These are phyloP conservation scores for Asclepias syriaca DNA, from an alignment of 257 asterid genomes.

Conservation along the genomic window DNA sequence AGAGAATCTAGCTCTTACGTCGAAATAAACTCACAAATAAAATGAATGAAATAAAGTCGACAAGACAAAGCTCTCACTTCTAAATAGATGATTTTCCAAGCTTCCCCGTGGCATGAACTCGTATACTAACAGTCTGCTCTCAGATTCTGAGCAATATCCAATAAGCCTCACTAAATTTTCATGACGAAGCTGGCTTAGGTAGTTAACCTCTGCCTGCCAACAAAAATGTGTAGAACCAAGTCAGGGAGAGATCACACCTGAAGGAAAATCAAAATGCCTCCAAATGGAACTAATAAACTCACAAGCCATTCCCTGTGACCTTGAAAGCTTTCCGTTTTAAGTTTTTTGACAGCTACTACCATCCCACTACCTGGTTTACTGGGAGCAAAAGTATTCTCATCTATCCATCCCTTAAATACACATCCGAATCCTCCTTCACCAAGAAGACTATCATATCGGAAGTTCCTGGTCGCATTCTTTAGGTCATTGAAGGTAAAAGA, in stretches of 20 bases:
- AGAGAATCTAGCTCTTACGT: not conserved
- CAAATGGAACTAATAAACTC: conserved; percentile 14
- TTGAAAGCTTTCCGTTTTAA: conserved; percentile 53
- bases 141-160: conserved; percentile 65
- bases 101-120: conserved; percentile 75
- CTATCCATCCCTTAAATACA: conserved; percentile 80
- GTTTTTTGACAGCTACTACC: conserved; percentile 69
- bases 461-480: conserved; percentile 55
- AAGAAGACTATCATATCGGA: conserved; percentile 53
- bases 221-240: not conserved
- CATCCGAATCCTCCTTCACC: conserved; percentile 84
- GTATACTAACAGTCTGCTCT: conserved; percentile 55
- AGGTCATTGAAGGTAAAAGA: conserved; percentile 58
- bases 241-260: not conserved
- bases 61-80: conserved; percentile 32
- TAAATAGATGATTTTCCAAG: conserved; percentile 70
- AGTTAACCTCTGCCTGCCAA: conserved; percentile 60
- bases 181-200: conserved; percentile 57
- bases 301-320: conserved; percentile 90
- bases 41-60: not conserved
- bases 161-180: conserved; percentile 63
- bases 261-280: not conserved
- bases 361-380: conserved; percentile 58
- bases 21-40: not conserved
- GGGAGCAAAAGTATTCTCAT: conserved; percentile 42